Conservation (phyloP, 2,329 filamentous ascomycete genomes). For the Claviceps capensis region DNA sequence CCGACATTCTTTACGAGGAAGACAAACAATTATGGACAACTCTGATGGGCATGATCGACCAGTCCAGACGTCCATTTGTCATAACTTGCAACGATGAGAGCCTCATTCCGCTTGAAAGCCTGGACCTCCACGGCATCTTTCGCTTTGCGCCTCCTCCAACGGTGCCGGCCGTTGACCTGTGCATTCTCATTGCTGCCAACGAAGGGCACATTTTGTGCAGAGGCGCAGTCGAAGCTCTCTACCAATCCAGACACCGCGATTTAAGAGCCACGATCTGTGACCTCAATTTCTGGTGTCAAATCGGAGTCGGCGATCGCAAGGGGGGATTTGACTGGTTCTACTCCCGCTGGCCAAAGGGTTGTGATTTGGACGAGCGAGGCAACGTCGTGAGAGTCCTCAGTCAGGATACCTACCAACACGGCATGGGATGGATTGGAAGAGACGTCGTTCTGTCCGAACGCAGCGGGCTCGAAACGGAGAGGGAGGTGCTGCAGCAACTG, state of each 20-base stretch:
- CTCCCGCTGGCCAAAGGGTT: constrained; percentile 59
- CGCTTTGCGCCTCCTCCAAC: constrained; percentile 54
- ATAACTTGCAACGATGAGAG: constrained; percentile 90
- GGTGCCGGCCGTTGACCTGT: constrained; percentile 61
- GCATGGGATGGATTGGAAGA: constrained; percentile 64
- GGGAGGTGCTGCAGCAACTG: constrained; percentile 49
- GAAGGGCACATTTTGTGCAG: constrained; percentile 74
- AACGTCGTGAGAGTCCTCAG: constrained; percentile 67
- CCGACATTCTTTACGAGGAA: constrained; percentile 86
- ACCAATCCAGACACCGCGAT: constrained; percentile 54
- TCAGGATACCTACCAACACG: constrained; percentile 58
- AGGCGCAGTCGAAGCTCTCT: constrained; percentile 54
- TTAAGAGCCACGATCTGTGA: constrained; percentile 71
- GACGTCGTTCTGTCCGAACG: constrained; percentile 34
- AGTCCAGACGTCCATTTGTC: constrained; percentile 83
- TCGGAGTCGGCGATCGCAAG: constrained; percentile 79
- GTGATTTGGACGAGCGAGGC: constrained; percentile 53
- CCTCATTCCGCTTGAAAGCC: constrained; percentile 58
- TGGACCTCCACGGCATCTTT: constrained; percentile 78
- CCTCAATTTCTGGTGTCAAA: constrained; percentile 93
- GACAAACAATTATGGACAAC: constrained; percentile 92
- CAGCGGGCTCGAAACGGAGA: constrained; percentile 32
- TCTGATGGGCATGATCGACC: constrained; percentile 59
- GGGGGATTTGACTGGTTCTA: constrained; percentile 86
- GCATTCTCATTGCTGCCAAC: constrained; percentile 69